Evolutionary conservation across 1,139 yeast genomes (phyloP).

Genomic region (Hyphopichia burtonii): DNA sequence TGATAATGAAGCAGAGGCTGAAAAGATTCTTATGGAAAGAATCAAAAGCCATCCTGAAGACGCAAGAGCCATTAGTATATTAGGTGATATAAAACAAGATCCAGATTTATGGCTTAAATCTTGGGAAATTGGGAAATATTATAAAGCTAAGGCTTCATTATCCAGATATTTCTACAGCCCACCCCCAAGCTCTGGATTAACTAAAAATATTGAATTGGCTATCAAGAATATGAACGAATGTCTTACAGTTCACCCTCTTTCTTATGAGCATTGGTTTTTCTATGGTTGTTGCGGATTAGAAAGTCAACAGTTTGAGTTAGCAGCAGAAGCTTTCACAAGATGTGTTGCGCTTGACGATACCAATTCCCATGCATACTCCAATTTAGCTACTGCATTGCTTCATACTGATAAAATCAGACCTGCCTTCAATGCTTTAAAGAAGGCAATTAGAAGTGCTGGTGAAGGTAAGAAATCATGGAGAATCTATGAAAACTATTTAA

Average conservation of each 20-base stretch:
- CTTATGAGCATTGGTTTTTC: slow-evolving; percentile 83
- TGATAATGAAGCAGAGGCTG: slow-evolving; percentile 72
- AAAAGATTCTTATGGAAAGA: slow-evolving; percentile 53
- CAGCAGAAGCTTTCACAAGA: slow-evolving; percentile 91
- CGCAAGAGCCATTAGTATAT: slow-evolving; percentile 79
- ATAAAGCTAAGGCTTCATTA: slow-evolving; percentile 82
- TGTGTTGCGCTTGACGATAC: slow-evolving; percentile 86
- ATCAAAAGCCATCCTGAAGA: slow-evolving; percentile 63
- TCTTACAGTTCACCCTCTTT: slow-evolving; percentile 71
- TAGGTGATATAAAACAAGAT: slow-evolving; percentile 83
- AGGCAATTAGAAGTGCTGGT: slow-evolving; percentile 69
- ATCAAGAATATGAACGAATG: slow-evolving; percentile 74
- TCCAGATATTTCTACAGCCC: slow-evolving; percentile 72
- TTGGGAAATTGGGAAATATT: slow-evolving; percentile 82
- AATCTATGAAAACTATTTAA: slow-evolving; percentile 83
- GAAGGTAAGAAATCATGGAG: slow-evolving; percentile 77
- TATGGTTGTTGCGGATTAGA: slow-evolving; percentile 92
- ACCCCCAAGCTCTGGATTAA: slow-evolving; percentile 53
- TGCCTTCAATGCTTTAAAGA: slow-evolving; percentile 79
- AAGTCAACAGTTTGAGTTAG: slow-evolving; percentile 65
- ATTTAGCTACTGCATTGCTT: slow-evolving; percentile 78
- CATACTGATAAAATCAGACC: slow-evolving; percentile 65
- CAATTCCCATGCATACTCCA: slow-evolving; percentile 91
- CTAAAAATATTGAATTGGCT: slow-evolving; percentile 54
- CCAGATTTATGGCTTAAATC: slow-evolving; percentile 79